Evolutionary conservation across 176 grass and related monocot species (phyloP), one percentile per base, ranked within the genome.

Genomic region (Avena sativa): DNA sequence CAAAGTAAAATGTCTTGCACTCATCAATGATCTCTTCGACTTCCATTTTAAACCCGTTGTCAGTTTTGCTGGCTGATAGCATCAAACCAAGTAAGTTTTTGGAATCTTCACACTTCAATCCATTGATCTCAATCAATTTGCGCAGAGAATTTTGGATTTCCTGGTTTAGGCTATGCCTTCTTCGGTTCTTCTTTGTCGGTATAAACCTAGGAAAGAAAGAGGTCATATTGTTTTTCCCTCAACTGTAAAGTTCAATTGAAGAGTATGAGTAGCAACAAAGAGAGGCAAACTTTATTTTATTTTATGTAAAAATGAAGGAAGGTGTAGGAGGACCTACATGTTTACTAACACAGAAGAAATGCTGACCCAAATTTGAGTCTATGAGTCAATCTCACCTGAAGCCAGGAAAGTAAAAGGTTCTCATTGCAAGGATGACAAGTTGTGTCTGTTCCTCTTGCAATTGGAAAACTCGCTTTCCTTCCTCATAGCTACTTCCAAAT

Each of bases 1-100:
- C 86, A 85, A 95, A 93, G 83, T 95, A 98, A 68, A 95, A 98
- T 78, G 93, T 85, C 84, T 95, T 98, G 86, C 95, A 95, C 89
- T 95, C 91, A 60, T 95, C 88, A 66, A 98, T 93, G 74, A 98
- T 98, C 65, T 95, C 95, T 86, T 98, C 89, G 50, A 93, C 83
- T 87, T 80, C 93, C 93, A 98, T 93, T 88, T 81, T 86, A 26
- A 89, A 85, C 86, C 84, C 77, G 0, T 25, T 53, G n/a, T 70
- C 85, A 85, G 79, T 32, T 80, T 91, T 97, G 71, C 88, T 82
- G 25, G 93, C 84, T 82, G 85, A 89, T 53, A 97, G 49, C 95
- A 97, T 97, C 74, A 97, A 55, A 32, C 95, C 93, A 13, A 97
- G 89, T 78, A 97, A 89, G 32, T 93, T 97, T 69, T 87, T 95